Evolutionary conservation across 2,329 filamentous ascomycete genomes (phyloP).

Genomic region (Fonsecaea pedrosoi): DNA sequence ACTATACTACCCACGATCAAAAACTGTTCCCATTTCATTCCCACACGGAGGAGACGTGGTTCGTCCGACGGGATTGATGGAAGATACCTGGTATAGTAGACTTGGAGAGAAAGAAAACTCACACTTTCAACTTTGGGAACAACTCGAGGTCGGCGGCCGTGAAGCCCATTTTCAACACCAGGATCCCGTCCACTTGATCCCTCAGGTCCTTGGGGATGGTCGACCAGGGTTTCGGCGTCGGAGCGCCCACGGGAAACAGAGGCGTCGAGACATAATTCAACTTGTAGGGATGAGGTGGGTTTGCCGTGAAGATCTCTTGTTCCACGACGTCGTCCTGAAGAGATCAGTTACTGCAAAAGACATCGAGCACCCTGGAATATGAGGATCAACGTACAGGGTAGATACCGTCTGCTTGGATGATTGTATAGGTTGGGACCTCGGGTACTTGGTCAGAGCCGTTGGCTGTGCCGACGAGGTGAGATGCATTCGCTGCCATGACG

Average conservation of each 20-base stretch:
- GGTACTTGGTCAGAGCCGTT: not conserved
- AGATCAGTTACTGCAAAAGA: not conserved
- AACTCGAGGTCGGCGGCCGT: slow-evolving; percentile 31
- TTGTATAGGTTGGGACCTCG: slow-evolving; percentile 32
- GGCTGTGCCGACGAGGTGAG: slow-evolving; percentile 2
- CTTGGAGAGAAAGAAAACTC: slow-evolving; percentile 6
- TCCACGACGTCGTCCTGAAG: slow-evolving; percentile 35
- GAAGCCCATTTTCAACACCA: slow-evolving; percentile 38
- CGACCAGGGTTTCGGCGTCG: slow-evolving; percentile 33
- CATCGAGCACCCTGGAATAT: not conserved
- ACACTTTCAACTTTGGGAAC: slow-evolving; percentile 38
- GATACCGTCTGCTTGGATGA: slow-evolving; percentile 38
- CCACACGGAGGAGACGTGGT: too few species aligned
- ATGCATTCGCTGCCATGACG: not conserved
- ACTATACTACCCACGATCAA: slow-evolving; percentile 29
- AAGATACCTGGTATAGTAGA: too few species aligned
- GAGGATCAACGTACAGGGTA: slow-evolving; percentile 31
- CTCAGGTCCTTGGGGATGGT: slow-evolving; percentile 31
- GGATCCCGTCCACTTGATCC: slow-evolving; percentile 37
- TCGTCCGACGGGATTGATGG: too few species aligned
- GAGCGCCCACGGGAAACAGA: slow-evolving; percentile 33
- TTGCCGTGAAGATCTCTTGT: slow-evolving; percentile 35
- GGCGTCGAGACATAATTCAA: slow-evolving; percentile 32
- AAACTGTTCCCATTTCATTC: too few species aligned
- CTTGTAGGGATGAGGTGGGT: slow-evolving; percentile 28